Evolutionary conservation across 2,329 filamentous ascomycete genomes (phyloP).

Genomic region (Phyllosticta citribraziliensis): DNA sequence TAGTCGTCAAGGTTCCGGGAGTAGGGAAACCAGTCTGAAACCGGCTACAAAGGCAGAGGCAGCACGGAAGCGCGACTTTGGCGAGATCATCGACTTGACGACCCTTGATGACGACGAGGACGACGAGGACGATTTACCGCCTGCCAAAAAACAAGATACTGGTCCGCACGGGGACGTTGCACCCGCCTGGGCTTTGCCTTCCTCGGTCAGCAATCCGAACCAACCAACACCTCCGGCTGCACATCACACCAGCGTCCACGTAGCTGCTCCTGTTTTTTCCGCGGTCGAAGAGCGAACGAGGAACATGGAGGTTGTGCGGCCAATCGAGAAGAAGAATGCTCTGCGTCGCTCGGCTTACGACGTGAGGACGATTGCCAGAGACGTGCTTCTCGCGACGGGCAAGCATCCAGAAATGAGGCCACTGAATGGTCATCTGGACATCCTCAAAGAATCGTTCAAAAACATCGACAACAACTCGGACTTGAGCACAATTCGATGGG

Average conservation of each 20-base stretch:
- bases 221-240: neutral
- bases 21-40: constrained; percentile 6
- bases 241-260: neutral
- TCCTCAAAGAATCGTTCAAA: constrained; percentile 34
- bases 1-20: constrained; percentile 10
- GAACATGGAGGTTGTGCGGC: constrained; percentile 29
- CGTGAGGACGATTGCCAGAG: constrained; percentile 51
- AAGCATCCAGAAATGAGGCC: constrained; percentile 49
- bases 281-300: constrained; percentile 9
- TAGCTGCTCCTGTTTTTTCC: constrained; percentile 10
- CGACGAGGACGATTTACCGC: constrained; percentile 22
- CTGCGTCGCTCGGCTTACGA: constrained; percentile 46
- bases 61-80: constrained; percentile 46
- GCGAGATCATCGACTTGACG: constrained; percentile 45
- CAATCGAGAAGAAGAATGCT: constrained; percentile 38
- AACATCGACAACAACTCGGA: constrained; percentile 40
- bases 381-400: constrained; percentile 52
- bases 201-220: neutral
- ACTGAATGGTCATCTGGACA: constrained; percentile 51
- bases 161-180: neutral
- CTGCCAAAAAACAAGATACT: constrained; percentile 20
- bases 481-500: constrained; percentile 51
- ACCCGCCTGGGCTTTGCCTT: constrained; percentile 2
- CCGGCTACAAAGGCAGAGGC: constrained; percentile 44
- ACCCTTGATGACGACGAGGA: constrained; percentile 37